Evolutionary conservation across 352 stramenopile species (phyloP).

Genomic region (Phytophthora agathidicida): DNA sequence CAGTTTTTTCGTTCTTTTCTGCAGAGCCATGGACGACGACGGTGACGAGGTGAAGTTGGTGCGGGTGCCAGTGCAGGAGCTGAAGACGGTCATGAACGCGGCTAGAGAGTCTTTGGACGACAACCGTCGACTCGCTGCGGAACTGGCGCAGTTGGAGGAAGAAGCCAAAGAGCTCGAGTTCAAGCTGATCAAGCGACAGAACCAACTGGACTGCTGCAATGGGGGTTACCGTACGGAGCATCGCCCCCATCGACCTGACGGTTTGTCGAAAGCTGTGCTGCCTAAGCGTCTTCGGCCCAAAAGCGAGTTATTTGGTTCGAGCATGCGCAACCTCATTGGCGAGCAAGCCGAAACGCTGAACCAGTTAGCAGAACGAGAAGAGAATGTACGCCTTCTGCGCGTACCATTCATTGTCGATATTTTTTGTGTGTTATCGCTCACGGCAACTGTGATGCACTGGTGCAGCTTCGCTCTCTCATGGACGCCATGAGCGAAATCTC

Average conservation of each 20-base stretch:
- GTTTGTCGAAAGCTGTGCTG: constrained; percentile 7
- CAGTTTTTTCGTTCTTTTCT: not conserved
- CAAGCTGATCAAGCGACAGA: constrained; percentile 51
- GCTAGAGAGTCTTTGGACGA: constrained; percentile 35
- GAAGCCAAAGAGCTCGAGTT: constrained; percentile 49
- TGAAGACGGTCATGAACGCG: constrained; percentile 39
- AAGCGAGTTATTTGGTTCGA: constrained; percentile 49
- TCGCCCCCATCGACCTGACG: constrained; percentile 10
- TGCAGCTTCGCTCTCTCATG: constrained; percentile 66
- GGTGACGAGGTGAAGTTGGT: constrained; percentile 43
- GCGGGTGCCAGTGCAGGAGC: constrained; percentile 44
- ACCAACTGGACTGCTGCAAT: constrained; percentile 58
- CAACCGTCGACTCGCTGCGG: constrained; percentile 39
- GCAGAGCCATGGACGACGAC: constrained; percentile 18
- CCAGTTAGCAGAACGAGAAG: constrained; percentile 49
- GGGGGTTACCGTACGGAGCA: constrained; percentile 40
- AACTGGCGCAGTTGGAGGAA: constrained; percentile 41
- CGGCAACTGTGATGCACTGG: no score
- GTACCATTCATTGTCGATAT: no score
- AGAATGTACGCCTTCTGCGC: constrained; percentile 41
- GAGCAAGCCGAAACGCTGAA: constrained; percentile 59
- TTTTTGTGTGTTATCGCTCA: no score
- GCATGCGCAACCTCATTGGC: constrained; percentile 60
- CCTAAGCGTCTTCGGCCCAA: constrained; percentile 51
- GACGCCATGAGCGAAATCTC: constrained; percentile 67